Evolutionary conservation across 345 rosid species (phyloP).

Genomic region (Euphorbia tirucalli): DNA sequence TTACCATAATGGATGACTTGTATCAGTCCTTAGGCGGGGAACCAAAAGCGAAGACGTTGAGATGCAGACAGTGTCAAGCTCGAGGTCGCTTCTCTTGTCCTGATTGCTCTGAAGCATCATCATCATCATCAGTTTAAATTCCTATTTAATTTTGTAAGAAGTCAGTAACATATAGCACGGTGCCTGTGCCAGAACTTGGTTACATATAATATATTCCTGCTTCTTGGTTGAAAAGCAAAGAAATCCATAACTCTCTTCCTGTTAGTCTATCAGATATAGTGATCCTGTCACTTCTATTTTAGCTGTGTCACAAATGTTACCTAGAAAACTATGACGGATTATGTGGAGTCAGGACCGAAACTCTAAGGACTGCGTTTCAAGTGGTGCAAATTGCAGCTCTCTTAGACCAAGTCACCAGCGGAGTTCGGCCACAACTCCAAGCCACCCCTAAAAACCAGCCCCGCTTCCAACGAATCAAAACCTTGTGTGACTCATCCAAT

Average conservation of each 20-base stretch:
- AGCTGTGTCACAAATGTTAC: no score
- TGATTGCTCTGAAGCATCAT: conserved; percentile 44
- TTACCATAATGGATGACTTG: conserved; percentile 41
- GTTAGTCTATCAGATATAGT: background rate
- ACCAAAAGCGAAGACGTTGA: conserved; percentile 26
- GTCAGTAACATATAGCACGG: background rate
- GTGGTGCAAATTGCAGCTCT: no score
- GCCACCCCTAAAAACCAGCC: no score
- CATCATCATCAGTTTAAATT: conserved; percentile 22
- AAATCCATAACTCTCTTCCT: background rate
- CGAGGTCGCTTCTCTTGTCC: conserved; percentile 77
- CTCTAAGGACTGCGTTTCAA: no score
- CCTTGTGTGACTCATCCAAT: no score
- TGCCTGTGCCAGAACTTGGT: background rate
- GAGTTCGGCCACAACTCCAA: no score
- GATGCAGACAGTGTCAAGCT: conserved; percentile 60
- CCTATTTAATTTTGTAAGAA: no score
- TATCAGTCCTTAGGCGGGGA: conserved; percentile 38
- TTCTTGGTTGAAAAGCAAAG: background rate
- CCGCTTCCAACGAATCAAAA: no score
- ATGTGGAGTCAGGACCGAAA: no score
- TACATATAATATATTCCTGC: background rate
- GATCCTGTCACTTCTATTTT: background rate
- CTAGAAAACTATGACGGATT: no score
- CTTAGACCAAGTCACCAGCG: no score